Evolutionary conservation across 2,329 filamentous ascomycete genomes (phyloP), one percentile per base, ranked within the genome.

Genomic region (Diaporthe caulivora): DNA sequence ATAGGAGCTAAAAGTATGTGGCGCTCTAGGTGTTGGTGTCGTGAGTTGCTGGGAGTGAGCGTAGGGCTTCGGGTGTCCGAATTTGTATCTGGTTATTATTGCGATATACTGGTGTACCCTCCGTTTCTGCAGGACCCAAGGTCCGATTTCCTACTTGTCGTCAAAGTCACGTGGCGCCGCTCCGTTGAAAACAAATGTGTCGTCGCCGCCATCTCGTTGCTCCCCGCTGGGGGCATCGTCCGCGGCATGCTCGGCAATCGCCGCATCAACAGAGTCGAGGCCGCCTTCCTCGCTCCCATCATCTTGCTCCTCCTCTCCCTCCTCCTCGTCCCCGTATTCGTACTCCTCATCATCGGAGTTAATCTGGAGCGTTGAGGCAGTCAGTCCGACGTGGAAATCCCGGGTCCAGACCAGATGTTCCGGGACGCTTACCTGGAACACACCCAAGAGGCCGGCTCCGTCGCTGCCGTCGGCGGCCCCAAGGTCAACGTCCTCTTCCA

Each of bases 251-350:
- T 40, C 34, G 34, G 34, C 34, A 31, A 7, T 26, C 24, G 24
- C 53, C 18, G 53, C 53, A 18, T 13, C 42, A 18, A 15, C 60
- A 47, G 40, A 5, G 44, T 2, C 24, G n/a, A 15, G 37, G 29
- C n/a, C 24, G 17, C 29, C 51, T 15, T 67, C 42, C 53, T 70
- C 49, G 53, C 44, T 54, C 0, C 17, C 62, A 31, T 55, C 44
- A 13, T n/a, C 26, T 3, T 58, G 29, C 21, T 69, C 62, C 3
- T 72, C 69, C 4, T 73, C 67, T 9, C 72, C 77, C 26, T 77
- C 71, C 11, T 75, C 67, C 11, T 75, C 67, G 4, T 73, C 77
- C 29, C 76, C 76, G 37, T 77, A 74, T 24, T 77, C 74, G 29
- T 73, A 72, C 29, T 75, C 76, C 9, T 78, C 75, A n/a, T 72